Evolutionary conservation across 177 flowering plant species (phyloP), one percentile per base, ranked within the genome.

Genomic region (Telopea speciosissima): DNA sequence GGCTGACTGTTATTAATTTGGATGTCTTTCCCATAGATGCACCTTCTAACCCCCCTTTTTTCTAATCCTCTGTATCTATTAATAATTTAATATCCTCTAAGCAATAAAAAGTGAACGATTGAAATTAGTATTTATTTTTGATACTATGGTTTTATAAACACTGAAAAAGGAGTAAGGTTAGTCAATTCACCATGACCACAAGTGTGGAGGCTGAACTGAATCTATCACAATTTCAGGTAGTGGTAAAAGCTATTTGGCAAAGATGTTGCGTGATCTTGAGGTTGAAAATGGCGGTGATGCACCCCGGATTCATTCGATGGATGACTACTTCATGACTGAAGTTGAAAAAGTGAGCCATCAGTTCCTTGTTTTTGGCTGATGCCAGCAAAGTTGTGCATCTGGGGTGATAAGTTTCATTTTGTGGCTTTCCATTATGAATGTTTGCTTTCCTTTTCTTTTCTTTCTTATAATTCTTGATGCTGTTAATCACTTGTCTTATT

Each of bases 241-340:
- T 81, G 97, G 99, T 74, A 92, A 95, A 83, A 95, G 97, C 85
- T 92, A 95, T 81, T 74, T 90, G 67, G 99, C 96, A 65, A 95
- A 90, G 79, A 79, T 89, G 83, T 73, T 95, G 70, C 97, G 99
- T 65, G 97, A 92, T 77, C 77, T 92, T 71, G 99, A 92, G 86
- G 88, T 95, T 82, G 97, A 90, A 81, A 89, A 89, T 82, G 97
- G 97, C 73, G 90, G 94, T 65, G 74, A 73, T 73, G 91, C 94
- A 62, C 99, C 97, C 56, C 77, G 99, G 68, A 90, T 95, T 75
- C 92, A 92, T 82, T 90, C 99, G 36, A 95, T 95, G 91, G 99
- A 95, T 90, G 99, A 95, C 70, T 95, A 95, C 74, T 95, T 92
- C 81, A 92, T 95, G 96, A 91, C 92, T 64, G 99, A 95, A 83